A percentile compares a stretch with the other conserved stretches of the same genome.
Evolutionary conservation across 345 rosid genomes (phyloP).

Genomic region (Crucihimalaya himalaica): DNA sequence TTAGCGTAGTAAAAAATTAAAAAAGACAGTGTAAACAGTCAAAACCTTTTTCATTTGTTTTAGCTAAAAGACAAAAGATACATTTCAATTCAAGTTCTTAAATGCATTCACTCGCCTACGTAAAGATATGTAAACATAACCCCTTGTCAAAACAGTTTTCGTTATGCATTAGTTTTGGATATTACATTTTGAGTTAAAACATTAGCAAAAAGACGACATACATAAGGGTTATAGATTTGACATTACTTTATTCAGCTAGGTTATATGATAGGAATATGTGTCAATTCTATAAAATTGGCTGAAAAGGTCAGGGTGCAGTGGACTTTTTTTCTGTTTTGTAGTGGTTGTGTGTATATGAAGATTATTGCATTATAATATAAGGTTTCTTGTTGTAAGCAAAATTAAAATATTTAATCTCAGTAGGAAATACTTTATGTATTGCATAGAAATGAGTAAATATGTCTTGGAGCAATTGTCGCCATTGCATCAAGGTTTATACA

Average conservation of each 20-base stretch:
- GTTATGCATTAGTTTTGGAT: background rate
- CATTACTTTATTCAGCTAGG: constrained; percentile 26
- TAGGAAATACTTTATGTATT: background rate
- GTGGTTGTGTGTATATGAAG: constrained; percentile 34
- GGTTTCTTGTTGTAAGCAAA: constrained; percentile 24
- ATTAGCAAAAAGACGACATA: background rate
- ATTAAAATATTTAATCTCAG: constrained; percentile 9
- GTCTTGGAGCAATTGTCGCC: constrained; percentile 39
- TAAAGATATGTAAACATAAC: constrained; percentile 7
- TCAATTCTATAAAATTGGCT: constrained; percentile 6
- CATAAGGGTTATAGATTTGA: constrained; percentile 12
- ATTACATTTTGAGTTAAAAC: background rate
- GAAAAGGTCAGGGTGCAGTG: constrained; percentile 20
- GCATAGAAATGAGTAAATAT: constrained; percentile 33
- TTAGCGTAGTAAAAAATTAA: constrained; percentile 16
- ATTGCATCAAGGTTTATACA: constrained; percentile 40
- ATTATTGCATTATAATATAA: constrained; percentile 17
- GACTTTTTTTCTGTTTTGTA: constrained; percentile 33
- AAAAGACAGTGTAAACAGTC: constrained; percentile 18
- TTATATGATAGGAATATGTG: constrained; percentile 33
- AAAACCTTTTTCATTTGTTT: background rate
- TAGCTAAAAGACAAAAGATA: constrained; percentile 18
- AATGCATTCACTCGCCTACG: constrained; percentile 1
- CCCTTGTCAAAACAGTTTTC: constrained; percentile 1
- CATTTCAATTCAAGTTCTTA: constrained; percentile 20